These are phyloP conservation scores for Thielaviopsis ethacetica DNA, from an alignment of 2,329 filamentous ascomycete species.

Conservation along the genomic window DNA sequence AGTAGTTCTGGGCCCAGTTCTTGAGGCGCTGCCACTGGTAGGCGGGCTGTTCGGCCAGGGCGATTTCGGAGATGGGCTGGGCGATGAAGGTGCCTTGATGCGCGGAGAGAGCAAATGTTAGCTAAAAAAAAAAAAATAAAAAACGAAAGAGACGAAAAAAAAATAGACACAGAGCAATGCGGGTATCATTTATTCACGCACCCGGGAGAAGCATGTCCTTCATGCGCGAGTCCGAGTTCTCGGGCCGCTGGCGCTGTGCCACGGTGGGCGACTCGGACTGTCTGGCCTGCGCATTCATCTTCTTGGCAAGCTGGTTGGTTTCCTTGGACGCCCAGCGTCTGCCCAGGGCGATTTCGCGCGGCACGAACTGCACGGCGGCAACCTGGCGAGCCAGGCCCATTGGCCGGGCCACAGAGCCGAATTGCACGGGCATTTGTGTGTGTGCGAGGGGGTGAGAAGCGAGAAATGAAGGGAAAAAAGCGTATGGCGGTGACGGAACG, in stretches of 20 bases:
- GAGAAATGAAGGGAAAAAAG: too few relatives aligned
- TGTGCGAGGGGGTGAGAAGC: too few relatives aligned
- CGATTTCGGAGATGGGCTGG: slow-evolving; percentile 18
- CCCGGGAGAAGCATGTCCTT: slow-evolving; percentile 11
- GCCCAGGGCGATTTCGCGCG: not conserved
- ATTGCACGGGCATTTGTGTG: not conserved
- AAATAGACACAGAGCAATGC: too few relatives aligned
- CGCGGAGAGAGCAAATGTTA: not conserved
- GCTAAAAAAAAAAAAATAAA: not conserved
- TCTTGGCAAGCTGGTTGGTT: not conserved
- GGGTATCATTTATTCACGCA: not conserved
- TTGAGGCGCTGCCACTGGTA: slow-evolving; percentile 24
- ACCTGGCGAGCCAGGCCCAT: not conserved
- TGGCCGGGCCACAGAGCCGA: not conserved
- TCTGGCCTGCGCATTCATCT: slow-evolving; percentile 5
- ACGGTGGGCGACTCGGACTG: slow-evolving; percentile 5
- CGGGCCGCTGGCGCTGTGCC: not conserved
- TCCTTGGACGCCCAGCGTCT: not conserved
- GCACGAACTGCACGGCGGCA: not conserved
- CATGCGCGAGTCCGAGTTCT: not conserved
- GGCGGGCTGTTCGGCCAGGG: slow-evolving; percentile 19
- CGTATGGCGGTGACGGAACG: too few relatives aligned
- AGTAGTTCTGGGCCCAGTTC: slow-evolving; percentile 21
- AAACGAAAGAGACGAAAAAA: not conserved
- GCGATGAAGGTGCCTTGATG: slow-evolving; percentile 32